Conservation (phyloP, 164 flowering plant species). For the Magnolia sinica region DNA sequence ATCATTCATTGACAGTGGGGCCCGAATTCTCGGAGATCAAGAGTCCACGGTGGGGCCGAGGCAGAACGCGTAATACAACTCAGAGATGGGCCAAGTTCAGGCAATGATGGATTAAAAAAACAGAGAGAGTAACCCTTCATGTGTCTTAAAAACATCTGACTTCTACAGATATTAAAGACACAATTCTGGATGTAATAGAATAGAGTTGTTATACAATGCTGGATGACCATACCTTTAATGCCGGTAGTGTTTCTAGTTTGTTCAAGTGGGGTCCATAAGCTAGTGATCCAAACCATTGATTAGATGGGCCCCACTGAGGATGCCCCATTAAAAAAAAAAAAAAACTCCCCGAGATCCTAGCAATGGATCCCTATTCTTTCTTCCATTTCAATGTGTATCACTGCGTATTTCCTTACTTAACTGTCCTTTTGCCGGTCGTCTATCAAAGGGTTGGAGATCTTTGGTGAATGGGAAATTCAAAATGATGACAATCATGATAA, state of each 20-base stretch:
- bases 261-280: too few species aligned
- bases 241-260: too few species aligned
- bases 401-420: too few species aligned
- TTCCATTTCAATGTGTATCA: neutral
- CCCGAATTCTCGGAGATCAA: conserved; percentile 11
- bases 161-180: neutral
- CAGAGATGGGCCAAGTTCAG: conserved; percentile 35
- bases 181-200: neutral
- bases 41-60: conserved; percentile 35
- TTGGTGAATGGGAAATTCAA: too few species aligned
- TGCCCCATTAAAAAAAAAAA: too few species aligned
- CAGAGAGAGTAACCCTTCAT: conserved; percentile 12
- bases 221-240: neutral
- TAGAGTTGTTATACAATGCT: neutral
- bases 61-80: conserved; percentile 32
- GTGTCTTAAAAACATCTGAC: conserved; percentile 6
- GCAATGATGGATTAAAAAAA: conserved; percentile 27
- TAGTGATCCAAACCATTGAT: too few species aligned
- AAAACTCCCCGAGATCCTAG: neutral
- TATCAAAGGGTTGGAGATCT: neutral
- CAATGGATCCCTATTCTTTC: neutral
- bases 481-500: too few species aligned
- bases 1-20: conserved; percentile 25
- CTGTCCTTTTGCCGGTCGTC: neutral
- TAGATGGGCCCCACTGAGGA: too few species aligned